Evolutionary conservation across 2,329 filamentous ascomycete genomes (phyloP).

Genomic region (Trichoderma sp.): DNA sequence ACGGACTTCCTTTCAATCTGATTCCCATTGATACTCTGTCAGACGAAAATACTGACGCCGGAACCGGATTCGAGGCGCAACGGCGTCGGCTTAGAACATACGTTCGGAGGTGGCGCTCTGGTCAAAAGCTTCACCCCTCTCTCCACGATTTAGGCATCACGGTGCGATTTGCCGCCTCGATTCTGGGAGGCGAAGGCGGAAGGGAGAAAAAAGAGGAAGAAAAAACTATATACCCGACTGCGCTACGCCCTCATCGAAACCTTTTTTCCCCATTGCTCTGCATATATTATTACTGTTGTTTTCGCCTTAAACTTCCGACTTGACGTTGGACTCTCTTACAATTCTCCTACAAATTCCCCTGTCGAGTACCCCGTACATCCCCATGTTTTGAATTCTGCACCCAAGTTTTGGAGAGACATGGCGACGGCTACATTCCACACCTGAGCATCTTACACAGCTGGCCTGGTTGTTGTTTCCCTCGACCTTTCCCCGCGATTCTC

Average conservation of each 20-base stretch:
- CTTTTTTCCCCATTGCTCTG: not conserved
- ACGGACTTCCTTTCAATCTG: not conserved
- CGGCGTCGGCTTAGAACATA: not conserved
- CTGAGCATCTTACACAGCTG: conserved; percentile 10
- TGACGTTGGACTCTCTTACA: conserved; percentile 1
- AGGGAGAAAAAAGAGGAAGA: not conserved
- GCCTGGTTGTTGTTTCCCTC: not conserved
- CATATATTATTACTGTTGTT: not conserved
- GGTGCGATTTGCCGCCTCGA: not conserved
- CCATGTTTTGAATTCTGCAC: conserved; percentile 9
- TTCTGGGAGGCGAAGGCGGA: not conserved
- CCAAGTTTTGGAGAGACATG: conserved; percentile 10
- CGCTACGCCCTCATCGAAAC: conserved; percentile 13
- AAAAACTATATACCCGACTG: conserved; percentile 9
- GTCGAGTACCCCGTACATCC: not conserved
- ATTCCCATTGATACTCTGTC: conserved; percentile 5
- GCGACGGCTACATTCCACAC: conserved; percentile 13
- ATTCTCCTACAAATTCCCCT: conserved; percentile 14
- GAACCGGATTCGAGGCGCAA: conserved; percentile 18
- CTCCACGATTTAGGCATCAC: conserved; percentile 1
- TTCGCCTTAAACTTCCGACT: not conserved
- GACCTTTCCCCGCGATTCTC: not conserved
- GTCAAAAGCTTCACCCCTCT: conserved; percentile 20
- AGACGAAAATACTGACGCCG: conserved; percentile 7
- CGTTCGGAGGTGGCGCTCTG: conserved; percentile 15